Percentiles rank a stretch among this genome's conserved stretches.
Evolutionary conservation across 2,329 filamentous ascomycete species (phyloP).

Genomic region (Gaeumannomyces sp.): DNA sequence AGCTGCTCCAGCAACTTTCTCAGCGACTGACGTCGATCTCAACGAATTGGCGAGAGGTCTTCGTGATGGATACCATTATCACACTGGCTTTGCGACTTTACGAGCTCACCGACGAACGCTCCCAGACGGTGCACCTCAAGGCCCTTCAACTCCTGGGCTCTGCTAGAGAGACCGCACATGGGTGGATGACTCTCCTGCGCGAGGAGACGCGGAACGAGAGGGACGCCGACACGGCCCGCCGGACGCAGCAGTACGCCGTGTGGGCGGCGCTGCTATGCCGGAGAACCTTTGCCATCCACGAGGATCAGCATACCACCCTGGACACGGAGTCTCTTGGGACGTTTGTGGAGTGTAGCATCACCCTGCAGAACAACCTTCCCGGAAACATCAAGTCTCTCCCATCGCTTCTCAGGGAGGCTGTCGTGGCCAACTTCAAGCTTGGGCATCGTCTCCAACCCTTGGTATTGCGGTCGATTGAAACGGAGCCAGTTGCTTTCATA

Average conservation of each 20-base stretch:
- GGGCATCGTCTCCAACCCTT: conserved; percentile 27
- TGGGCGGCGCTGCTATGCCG: conserved; percentile 52
- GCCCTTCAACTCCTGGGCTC: conserved; percentile 30
- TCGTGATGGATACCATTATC: conserved; percentile 53
- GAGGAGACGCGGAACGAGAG: conserved; percentile 33
- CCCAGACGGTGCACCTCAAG: conserved; percentile 8
- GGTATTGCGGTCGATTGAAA: conserved; percentile 29
- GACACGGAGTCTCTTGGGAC: conserved; percentile 14
- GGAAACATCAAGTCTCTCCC: conserved; percentile 30
- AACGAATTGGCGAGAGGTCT: conserved; percentile 52
- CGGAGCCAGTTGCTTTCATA: conserved; percentile 17
- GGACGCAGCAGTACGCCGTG: conserved; percentile 39
- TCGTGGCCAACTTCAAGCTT: conserved; percentile 42
- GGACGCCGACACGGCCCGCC: conserved; percentile 31
- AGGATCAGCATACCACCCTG: conserved; percentile 7
- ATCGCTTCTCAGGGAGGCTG: conserved; percentile 26
- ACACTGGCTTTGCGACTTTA: conserved; percentile 39
- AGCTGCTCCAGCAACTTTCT: conserved; percentile 41
- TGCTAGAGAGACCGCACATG: conserved; percentile 35
- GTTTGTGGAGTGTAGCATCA: conserved; percentile 21
- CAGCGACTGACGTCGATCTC: conserved; percentile 36
- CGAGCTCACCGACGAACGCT: conserved; percentile 14
- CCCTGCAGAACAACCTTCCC: conserved; percentile 2
- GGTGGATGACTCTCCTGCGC: conserved; percentile 45
- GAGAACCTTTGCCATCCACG: conserved; percentile 26